Conservation (phyloP, 1,139 yeast genomes). For the Taiozyma sp. region DNA sequence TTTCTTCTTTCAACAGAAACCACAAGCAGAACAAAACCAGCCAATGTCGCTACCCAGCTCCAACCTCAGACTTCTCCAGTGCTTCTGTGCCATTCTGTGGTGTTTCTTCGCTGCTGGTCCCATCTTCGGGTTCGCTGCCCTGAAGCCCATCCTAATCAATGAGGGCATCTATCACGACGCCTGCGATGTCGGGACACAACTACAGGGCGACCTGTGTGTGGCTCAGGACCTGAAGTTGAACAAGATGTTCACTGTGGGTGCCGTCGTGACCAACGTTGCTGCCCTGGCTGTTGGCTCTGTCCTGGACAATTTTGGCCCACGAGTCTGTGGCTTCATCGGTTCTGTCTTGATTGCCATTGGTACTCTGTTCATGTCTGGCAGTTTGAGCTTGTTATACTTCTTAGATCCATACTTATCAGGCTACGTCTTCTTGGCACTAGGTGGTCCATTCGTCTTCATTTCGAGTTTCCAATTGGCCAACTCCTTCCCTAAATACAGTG, state of each 20-base stretch:
- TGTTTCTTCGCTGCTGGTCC: conserved; percentile 91
- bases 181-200: conserved; percentile 33
- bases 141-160: conserved; percentile 72
- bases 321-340: conserved; percentile 60
- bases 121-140: conserved; percentile 90
- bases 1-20: not conserved
- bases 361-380: conserved; percentile 56
- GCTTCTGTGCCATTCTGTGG: conserved; percentile 73
- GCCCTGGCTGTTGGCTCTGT: conserved; percentile 80
- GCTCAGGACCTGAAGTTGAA: conserved; percentile 80
- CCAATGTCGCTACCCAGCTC: not conserved
- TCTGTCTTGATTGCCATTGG: conserved; percentile 35
- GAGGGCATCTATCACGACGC: conserved; percentile 71
- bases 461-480: conserved; percentile 78
- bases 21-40: not conserved
- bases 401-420: conserved; percentile 61
- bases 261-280: conserved; percentile 80
- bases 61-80: conserved; percentile 7
- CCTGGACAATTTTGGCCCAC: conserved; percentile 77
- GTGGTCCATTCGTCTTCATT: conserved; percentile 81
- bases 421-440: conserved; percentile 63
- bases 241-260: conserved; percentile 78
- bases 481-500: conserved; percentile 67
- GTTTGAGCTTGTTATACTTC: conserved; percentile 36
- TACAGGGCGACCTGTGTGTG: conserved; percentile 39